phyloP scores from a whole-genome alignment of 768 basidiomycete species.

The Termitomyces sp. region DNA sequence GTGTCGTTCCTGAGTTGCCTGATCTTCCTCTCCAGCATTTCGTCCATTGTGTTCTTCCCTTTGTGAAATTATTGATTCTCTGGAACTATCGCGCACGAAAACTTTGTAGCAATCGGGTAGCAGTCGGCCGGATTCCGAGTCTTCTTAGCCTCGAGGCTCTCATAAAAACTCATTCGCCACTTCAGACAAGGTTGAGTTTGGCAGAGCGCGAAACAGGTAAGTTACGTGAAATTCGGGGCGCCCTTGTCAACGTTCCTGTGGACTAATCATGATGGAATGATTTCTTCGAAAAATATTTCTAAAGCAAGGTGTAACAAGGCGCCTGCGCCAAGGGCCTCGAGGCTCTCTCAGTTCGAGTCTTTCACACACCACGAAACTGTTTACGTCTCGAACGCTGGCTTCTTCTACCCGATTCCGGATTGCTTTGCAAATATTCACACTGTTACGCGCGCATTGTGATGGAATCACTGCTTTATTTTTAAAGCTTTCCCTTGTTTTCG shows the following conservation, averaged over 20 bases:
- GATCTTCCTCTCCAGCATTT: background rate
- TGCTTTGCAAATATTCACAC: background rate
- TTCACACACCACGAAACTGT: background rate
- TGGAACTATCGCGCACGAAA: background rate
- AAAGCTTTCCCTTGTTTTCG: background rate
- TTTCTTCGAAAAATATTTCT: background rate
- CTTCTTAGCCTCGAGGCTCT: background rate
- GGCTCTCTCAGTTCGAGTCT: background rate
- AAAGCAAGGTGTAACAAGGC: background rate
- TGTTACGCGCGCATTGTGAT: background rate
- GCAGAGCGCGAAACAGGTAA: background rate
- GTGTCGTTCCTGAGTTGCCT: constrained; percentile 8
- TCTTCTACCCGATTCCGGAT: no score
- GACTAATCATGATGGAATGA: no score
- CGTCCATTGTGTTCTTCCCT: background rate
- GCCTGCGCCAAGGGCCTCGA: background rate
- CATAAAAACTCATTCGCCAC: background rate
- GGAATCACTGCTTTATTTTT: background rate
- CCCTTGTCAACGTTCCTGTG: background rate
- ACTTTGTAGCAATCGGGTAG: background rate
- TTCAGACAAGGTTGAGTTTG: background rate
- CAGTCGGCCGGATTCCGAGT: background rate
- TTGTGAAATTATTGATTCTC: background rate
- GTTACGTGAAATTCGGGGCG: constrained; percentile 13
- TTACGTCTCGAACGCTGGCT: background rate